Evolutionary conservation across 768 basidiomycete species (phyloP).

Genomic region (Suillus placidus): DNA sequence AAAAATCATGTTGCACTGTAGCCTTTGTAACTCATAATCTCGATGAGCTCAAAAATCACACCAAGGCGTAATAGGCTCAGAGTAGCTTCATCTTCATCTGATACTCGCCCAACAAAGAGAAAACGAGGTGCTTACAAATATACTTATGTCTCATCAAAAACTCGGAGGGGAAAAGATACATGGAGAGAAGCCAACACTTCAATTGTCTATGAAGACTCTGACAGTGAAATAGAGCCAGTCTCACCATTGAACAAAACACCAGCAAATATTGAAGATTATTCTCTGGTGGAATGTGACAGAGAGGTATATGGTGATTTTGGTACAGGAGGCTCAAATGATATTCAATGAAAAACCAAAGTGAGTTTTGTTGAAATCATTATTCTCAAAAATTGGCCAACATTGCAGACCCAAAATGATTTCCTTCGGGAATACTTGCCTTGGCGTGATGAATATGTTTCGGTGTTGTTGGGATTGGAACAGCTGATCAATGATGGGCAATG

Average conservation of each 20-base stretch:
- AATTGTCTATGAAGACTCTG: background rate
- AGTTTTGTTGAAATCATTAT: background rate
- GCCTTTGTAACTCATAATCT: too few species aligned
- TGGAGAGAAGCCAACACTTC: background rate
- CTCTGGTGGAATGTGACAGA: background rate
- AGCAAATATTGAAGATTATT: background rate
- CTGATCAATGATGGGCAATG: background rate
- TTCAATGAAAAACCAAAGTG: background rate
- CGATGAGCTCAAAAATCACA: too few species aligned
- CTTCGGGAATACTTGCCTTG: background rate
- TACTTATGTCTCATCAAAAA: too few species aligned
- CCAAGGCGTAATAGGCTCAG: too few species aligned
- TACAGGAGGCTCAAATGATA: background rate
- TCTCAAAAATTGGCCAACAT: background rate
- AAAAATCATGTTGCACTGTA: too few species aligned
- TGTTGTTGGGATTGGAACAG: slow-evolving; percentile 2
- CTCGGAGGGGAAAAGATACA: background rate
- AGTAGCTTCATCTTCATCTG: too few species aligned
- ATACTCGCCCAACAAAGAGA: too few species aligned
- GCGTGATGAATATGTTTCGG: background rate
- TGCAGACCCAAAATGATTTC: slow-evolving; percentile 10
- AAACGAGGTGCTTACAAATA: too few species aligned
- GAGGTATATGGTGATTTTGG: background rate
- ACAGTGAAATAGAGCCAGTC: background rate
- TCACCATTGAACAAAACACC: background rate